phyloP scores from a whole-genome alignment of 768 basidiomycete genomes.

The Mycena polygramma region DNA sequence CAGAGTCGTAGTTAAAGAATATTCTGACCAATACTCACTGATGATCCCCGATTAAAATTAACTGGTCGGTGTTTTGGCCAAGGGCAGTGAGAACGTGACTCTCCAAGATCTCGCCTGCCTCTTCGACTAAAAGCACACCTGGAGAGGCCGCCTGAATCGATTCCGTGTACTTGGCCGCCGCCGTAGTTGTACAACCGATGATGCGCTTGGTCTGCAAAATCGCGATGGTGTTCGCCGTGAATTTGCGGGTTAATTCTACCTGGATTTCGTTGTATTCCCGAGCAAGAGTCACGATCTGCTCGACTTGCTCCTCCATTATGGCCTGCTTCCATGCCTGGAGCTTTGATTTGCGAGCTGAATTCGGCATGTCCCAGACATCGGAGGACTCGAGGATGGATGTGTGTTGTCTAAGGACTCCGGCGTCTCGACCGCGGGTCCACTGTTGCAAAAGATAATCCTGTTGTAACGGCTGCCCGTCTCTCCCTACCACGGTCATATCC shows the following conservation, averaged over 20 bases:
- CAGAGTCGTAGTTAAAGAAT: no score
- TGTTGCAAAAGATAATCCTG: conserved; percentile 58
- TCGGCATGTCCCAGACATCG: conserved; percentile 54
- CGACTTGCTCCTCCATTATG: conserved; percentile 51
- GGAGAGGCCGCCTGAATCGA: no score
- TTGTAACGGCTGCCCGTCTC: conserved; percentile 49
- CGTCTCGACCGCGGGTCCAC: conserved; percentile 61
- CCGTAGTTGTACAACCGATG: conserved; percentile 50
- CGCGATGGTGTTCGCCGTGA: conserved; percentile 45
- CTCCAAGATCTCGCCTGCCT: no score
- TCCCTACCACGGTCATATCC: conserved; percentile 61
- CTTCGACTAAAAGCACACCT: no score
- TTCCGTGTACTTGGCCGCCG: no score
- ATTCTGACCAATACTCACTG: no score
- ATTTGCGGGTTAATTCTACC: conserved; percentile 52
- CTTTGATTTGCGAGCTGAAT: conserved; percentile 42
- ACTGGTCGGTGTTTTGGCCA: no score
- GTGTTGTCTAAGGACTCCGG: conserved; percentile 53
- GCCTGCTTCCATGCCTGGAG: conserved; percentile 50
- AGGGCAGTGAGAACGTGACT: no score
- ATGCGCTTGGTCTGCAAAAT: conserved; percentile 63
- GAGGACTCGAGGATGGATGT: not conserved
- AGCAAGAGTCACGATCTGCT: conserved; percentile 49
- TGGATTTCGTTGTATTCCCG: conserved; percentile 57
- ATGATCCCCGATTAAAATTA: no score